Evolutionary conservation across 1,284 basidiomycete genomes (phyloP).

Genomic region (Ustilago esculenta): DNA sequence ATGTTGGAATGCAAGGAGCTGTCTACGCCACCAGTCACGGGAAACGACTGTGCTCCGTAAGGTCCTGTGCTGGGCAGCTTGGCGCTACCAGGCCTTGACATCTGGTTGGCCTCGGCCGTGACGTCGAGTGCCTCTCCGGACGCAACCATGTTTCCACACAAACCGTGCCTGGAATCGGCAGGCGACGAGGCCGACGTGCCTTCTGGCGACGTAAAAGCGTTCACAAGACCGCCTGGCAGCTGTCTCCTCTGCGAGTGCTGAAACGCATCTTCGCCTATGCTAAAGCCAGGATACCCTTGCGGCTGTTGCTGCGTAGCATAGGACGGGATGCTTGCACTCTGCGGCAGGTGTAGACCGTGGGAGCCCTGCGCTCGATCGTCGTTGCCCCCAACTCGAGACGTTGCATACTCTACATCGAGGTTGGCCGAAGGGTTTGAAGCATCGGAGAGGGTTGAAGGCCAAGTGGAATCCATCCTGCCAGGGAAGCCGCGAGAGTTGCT

Average conservation of each 20-base stretch:
- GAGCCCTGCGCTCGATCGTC: conserved; percentile 15
- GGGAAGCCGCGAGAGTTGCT: conserved; percentile 22
- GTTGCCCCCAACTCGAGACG: neutral
- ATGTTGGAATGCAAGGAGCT: neutral
- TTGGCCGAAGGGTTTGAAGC: neutral
- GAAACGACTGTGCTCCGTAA: conserved; percentile 18
- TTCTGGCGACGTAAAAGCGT: conserved; percentile 32
- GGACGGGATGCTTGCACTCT: conserved; percentile 1
- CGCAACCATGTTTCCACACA: conserved; percentile 2
- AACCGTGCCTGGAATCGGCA: conserved; percentile 6
- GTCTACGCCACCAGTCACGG: conserved; percentile 8
- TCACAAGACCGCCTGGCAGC: conserved; percentile 34
- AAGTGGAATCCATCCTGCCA: conserved; percentile 12
- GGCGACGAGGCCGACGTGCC: conserved; percentile 25
- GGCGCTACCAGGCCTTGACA: conserved; percentile 24
- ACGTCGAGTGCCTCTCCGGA: conserved; percentile 2
- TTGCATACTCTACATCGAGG: conserved; percentile 10
- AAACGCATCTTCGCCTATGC: conserved; percentile 18
- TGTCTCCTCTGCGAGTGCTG: conserved; percentile 24
- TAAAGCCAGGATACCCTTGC: conserved; percentile 21
- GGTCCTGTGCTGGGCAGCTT: conserved; percentile 13
- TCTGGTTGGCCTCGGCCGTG: conserved; percentile 10
- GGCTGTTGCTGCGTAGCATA: conserved; percentile 17
- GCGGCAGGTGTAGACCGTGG: too few species aligned
- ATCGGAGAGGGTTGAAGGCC: conserved; percentile 14